These are phyloP conservation scores for Anthracocystis walkeri DNA, from an alignment of 1,284 basidiomycete genomes.

Conservation along the genomic window DNA sequence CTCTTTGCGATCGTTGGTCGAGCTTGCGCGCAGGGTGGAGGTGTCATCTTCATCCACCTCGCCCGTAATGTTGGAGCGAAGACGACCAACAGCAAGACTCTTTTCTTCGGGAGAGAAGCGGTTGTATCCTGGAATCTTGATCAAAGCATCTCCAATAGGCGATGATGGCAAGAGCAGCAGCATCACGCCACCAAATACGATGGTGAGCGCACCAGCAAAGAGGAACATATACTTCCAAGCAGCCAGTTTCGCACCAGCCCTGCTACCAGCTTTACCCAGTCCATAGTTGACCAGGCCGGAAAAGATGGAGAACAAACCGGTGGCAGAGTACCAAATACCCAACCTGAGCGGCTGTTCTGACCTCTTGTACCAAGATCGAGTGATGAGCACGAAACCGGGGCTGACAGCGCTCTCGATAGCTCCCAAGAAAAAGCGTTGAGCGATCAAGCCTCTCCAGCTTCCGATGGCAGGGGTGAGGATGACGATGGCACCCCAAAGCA, in stretches of 20 bases:
- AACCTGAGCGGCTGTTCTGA: slow-evolving; percentile 58
- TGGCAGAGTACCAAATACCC: slow-evolving; percentile 73
- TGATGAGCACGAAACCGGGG: slow-evolving; percentile 73
- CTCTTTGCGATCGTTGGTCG: slow-evolving; percentile 15
- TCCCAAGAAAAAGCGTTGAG: slow-evolving; percentile 70
- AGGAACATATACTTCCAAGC: slow-evolving; percentile 73
- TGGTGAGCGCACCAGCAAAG: slow-evolving; percentile 72
- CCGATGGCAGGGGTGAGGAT: slow-evolving; percentile 71
- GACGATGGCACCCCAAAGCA: slow-evolving; percentile 72
- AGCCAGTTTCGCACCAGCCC: slow-evolving; percentile 61
- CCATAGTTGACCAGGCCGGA: slow-evolving; percentile 72
- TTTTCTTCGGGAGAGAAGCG: slow-evolving; percentile 47
- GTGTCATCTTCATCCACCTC: slow-evolving; percentile 67
- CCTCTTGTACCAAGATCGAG: slow-evolving; percentile 72
- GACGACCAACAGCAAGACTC: slow-evolving; percentile 66
- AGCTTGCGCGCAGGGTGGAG: slow-evolving; percentile 27
- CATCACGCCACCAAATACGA: slow-evolving; percentile 71
- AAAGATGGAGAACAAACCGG: slow-evolving; percentile 71
- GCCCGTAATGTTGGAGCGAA: slow-evolving; percentile 69
- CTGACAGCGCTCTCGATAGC: slow-evolving; percentile 70
- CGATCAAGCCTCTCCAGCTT: slow-evolving; percentile 71
- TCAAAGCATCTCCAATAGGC: slow-evolving; percentile 64
- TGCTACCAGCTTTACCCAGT: slow-evolving; percentile 69
- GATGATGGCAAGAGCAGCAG: slow-evolving; percentile 71
- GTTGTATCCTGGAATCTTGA: slow-evolving; percentile 56